Conservation (phyloP, 2,329 filamentous ascomycete genomes). For the Penicillium sp. region DNA sequence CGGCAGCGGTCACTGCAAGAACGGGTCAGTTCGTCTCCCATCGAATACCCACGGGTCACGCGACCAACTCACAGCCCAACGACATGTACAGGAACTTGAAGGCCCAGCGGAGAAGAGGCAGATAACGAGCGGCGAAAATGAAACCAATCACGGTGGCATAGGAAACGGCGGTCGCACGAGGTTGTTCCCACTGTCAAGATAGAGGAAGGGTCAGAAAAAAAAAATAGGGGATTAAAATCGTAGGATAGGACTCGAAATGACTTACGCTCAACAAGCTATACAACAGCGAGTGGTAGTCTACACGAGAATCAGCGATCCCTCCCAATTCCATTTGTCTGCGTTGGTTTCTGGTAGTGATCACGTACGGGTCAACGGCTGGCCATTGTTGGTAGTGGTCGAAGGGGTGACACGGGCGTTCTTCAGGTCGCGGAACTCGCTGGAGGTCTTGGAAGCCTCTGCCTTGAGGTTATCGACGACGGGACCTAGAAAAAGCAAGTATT, state of each 20-base stretch:
- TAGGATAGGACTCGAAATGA: conserved; percentile 20
- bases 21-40: conserved; percentile 19
- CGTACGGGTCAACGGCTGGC: conserved; percentile 67
- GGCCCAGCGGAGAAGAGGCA: conserved; percentile 66
- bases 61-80: conserved; percentile 59
- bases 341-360: conserved; percentile 17
- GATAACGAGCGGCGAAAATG: conserved; percentile 68
- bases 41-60: conserved; percentile 26
- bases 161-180: conserved; percentile 66
- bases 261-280: conserved; percentile 68
- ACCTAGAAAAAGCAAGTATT: conserved; percentile 42
- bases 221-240: conserved; percentile 3
- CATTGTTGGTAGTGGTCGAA: conserved; percentile 61
- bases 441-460: conserved; percentile 62
- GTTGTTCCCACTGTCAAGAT: conserved; percentile 65
- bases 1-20: conserved; percentile 58
- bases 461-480: conserved; percentile 64
- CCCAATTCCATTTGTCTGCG: neutral
- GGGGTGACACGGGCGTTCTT: conserved; percentile 61
- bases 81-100: conserved; percentile 66
- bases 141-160: conserved; percentile 62
- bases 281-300: conserved; percentile 70
- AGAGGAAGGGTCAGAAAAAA: conserved; percentile 14
- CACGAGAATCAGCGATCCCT: conserved; percentile 24
- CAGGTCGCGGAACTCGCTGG: conserved; percentile 64